Evolutionary conservation across 805 yeast species (phyloP).

Genomic region (Pichia gijzeniarum): DNA sequence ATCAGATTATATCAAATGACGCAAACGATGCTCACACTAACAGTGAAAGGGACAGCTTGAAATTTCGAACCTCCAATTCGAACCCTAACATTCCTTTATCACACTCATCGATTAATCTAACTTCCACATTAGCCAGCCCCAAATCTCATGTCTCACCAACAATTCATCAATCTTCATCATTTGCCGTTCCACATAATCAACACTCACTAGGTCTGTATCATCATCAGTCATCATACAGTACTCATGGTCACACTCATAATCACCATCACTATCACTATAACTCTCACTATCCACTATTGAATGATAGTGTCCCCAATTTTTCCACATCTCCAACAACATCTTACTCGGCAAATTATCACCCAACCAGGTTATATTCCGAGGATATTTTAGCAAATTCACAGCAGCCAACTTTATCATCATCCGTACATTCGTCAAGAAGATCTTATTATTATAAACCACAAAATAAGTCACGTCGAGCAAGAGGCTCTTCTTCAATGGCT

Average conservation of each 20-base stretch:
- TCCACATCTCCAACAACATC: conserved; percentile 14
- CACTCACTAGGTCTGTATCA: conserved; percentile 5
- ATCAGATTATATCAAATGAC: not conserved
- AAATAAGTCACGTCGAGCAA: conserved; percentile 12
- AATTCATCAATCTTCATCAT: conserved; percentile 3
- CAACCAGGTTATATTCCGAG: conserved; percentile 9
- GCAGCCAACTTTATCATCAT: conserved; percentile 9
- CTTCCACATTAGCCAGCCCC: conserved; percentile 1
- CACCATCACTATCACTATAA: conserved; percentile 6
- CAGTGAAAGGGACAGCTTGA: too few relatives aligned
- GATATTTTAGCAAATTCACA: conserved; percentile 7
- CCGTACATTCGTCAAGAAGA: conserved; percentile 21
- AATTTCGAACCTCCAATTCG: conserved; percentile 14
- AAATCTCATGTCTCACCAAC: conserved; percentile 11
- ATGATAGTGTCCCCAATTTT: conserved; percentile 1
- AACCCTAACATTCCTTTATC: conserved; percentile 15
- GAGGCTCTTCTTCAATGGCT: conserved; percentile 13
- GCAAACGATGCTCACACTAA: too few relatives aligned
- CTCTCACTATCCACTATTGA: conserved; percentile 4
- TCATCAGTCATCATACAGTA: conserved; percentile 2
- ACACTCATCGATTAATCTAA: conserved; percentile 14
- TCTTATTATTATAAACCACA: conserved; percentile 23
- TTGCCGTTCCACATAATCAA: conserved; percentile 6
- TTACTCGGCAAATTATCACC: conserved; percentile 7
- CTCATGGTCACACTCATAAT: conserved; percentile 1